Evolutionary conservation across 352 stramenopile genomes (phyloP), one percentile per base, ranked within the genome.

Genomic region (Phytophthora tubulina): DNA sequence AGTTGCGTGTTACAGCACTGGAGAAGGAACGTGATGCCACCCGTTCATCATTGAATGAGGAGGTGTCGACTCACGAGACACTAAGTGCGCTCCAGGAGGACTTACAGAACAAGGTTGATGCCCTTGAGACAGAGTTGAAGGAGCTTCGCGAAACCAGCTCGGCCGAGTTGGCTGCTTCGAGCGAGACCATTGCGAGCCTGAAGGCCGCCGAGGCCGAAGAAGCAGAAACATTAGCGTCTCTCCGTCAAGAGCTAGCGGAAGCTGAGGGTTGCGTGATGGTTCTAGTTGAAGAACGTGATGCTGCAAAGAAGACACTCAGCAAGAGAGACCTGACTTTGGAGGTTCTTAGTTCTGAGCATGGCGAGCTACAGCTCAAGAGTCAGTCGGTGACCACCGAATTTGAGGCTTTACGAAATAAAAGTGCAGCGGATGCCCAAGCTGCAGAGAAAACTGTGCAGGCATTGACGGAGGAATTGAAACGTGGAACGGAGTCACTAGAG

Each of bases 301-400:
- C 50, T 14, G 54, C 71, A 7, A 79, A 82, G 61, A 79, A 82
- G 39, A 69, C 35, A 11, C 63, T 79, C 2, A 82, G 75, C 30
- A 73, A 75, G 31, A 67, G 48, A 59, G 75, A 80, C 10, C 44
- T 73, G 41, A 76, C 63, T n/a, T 53, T 81, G 32, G 77, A 82
- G 33, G 67, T 82, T 35, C 59, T 81, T 10, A 64, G 66, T 39
- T 76, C 66, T n/a, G 74, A 81, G 45, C 67, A 81, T 66, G 74
- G 74, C 10, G 74, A 81, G 45, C 35, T 81, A 50, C 70, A 82
- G 52, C 64, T 82, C 4, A 79, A 82, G 46, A 77, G 59, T 59
- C 75, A 82, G 59, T 79, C 70, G 14, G 55, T 74, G 33, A 67
- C 30, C 15, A 76, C 74, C 39, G 70, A 79, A 39, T 27, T 81